These are phyloP conservation scores for Zygoascus biomembranicola DNA, from an alignment of 805 yeast genomes.

Conservation along the genomic window DNA sequence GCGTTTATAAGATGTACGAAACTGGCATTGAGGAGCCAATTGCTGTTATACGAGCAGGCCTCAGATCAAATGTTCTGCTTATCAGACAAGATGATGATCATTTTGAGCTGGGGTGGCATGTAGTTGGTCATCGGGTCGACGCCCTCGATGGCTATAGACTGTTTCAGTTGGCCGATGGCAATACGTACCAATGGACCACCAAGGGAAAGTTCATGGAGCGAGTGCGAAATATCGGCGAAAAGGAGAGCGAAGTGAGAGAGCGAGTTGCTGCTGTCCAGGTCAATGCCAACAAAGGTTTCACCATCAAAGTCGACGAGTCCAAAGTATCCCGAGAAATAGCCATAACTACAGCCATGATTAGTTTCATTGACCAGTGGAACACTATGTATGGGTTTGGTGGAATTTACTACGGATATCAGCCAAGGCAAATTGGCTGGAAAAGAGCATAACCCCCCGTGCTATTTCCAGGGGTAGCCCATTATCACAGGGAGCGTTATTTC, in stretches of 20 bases:
- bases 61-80: conserved; percentile 49
- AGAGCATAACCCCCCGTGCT: conserved; percentile 32
- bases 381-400: conserved; percentile 57
- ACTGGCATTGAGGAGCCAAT: conserved; percentile 49
- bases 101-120: conserved; percentile 57
- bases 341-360: conserved; percentile 48
- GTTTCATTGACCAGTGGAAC: conserved; percentile 62
- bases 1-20: conserved; percentile 53
- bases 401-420: conserved; percentile 48
- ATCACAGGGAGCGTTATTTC: too few species aligned
- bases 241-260: conserved; percentile 55
- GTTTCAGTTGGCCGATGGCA: conserved; percentile 53
- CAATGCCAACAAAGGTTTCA: conserved; percentile 49
- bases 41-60: conserved; percentile 52
- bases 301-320: conserved; percentile 44
- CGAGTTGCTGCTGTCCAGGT: conserved; percentile 52
- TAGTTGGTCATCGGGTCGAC: conserved; percentile 50
- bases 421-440: conserved; percentile 46
- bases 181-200: conserved; percentile 57
- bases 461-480: too few species aligned
- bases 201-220: conserved; percentile 50
- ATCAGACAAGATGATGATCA: conserved; percentile 42
- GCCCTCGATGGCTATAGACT: conserved; percentile 53
- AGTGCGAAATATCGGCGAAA: conserved; percentile 52
- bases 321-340: conserved; percentile 54